Evolutionary conservation across 1,139 yeast species (phyloP).

Genomic region (Kazachstania sp.): DNA sequence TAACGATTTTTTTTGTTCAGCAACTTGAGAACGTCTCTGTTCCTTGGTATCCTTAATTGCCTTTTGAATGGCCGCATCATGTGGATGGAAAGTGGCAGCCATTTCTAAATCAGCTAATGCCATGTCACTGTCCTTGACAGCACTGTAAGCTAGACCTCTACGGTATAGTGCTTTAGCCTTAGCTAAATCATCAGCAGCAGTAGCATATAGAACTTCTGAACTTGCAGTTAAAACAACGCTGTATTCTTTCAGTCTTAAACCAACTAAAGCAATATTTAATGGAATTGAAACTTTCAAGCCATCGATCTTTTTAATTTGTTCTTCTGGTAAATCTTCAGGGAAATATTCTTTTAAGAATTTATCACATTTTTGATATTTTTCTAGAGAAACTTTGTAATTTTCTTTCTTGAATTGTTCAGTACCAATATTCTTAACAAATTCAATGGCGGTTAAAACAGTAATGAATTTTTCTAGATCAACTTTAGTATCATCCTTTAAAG

Average conservation of each 20-base stretch:
- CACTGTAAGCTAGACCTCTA: conserved; percentile 66
- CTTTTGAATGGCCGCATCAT: conserved; percentile 63
- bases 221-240: conserved; percentile 53
- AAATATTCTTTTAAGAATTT: conserved; percentile 61
- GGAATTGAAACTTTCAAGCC: conserved; percentile 52
- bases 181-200: conserved; percentile 54
- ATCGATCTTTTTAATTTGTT: conserved; percentile 40
- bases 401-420: conserved; percentile 64
- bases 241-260: conserved; percentile 54
- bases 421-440: conserved; percentile 67
- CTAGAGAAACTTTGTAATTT: conserved; percentile 46
- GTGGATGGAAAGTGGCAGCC: conserved; percentile 60
- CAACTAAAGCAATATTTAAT: conserved; percentile 69
- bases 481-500: conserved; percentile 61
- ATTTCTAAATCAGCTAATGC: conserved; percentile 60
- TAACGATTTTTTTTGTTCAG: conserved; percentile 76
- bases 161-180: conserved; percentile 81
- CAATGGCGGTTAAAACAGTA: conserved; percentile 59
- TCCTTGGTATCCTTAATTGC: conserved; percentile 58
- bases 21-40: conserved; percentile 45
- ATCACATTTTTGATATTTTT: conserved; percentile 65
- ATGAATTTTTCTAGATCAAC: conserved; percentile 53
- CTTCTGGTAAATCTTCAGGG: conserved; percentile 60
- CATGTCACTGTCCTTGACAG: conserved; percentile 58
- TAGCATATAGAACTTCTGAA: conserved; percentile 55